Evolutionary conservation across 2,329 filamentous ascomycete species (phyloP), one percentile per base, ranked within the genome.

Genomic region (Aspergillus jensenii): DNA sequence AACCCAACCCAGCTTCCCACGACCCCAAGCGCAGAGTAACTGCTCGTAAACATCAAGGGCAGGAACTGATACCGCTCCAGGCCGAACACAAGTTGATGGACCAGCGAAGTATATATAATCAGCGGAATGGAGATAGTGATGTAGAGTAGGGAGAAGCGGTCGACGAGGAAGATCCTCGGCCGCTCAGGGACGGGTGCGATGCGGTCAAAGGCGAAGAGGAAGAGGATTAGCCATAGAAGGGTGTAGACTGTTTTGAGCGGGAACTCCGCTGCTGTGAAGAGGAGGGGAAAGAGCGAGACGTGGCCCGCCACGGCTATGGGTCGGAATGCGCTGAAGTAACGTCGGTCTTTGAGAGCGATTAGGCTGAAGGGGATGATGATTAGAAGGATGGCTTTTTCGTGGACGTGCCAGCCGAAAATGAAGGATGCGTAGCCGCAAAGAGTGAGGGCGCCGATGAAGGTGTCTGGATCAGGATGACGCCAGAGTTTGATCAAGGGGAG

Each of bases 361-460:
- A 99, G 83, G 66, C 90, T 96, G 80, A 98, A 98, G 0, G 95
- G 95, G 49, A 98, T 90, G 64, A 99, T 92, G 70, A 98, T 89
- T 19, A 98, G 84, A 21, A 99, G 83, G 57, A 99, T 90, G 1
- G 95, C 95, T 76, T 99, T 99, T 72, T 99, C 95, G 68, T 99
- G 95, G 8, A 99, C 95, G 71, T 99, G 95, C 92, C 93, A 99
- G 56, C 95, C 93, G 67, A 98, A 98, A 9, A 99, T 82, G 78
- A 99, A 99, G 0, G 93, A 97, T 0, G 93, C 90, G 71, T 97
- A 99, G 58, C 91, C 95, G 70, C 95, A 98, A 15, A 98, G 85
- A 0, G 93, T 97, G 45, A 96, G 84, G 0, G 91, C 89, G 3
- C 91, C 91, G 43, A 98, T 84, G 71, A 99, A 98, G 56, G 85